These are phyloP conservation scores for Berkeleyomyces rouxiae DNA, from an alignment of 2,329 filamentous ascomycete species.

Conservation along the genomic window DNA sequence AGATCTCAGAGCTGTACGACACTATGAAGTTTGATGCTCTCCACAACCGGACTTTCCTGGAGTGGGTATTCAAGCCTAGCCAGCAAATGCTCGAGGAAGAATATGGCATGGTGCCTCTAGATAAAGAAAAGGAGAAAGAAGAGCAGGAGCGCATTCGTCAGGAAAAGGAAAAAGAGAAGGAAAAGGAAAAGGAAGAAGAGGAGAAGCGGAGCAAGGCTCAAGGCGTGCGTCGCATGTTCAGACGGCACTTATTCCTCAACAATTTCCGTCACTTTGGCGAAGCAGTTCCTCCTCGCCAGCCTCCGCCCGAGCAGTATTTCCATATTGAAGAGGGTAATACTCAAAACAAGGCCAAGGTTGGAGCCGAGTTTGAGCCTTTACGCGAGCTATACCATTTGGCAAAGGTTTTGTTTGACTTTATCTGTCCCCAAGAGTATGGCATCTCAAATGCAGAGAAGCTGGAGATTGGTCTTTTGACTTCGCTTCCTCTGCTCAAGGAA, in stretches of 20 bases:
- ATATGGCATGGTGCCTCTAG: conserved; percentile 24
- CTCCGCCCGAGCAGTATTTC: conserved; percentile 59
- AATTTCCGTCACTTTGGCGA: conserved; percentile 32
- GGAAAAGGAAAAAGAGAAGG: conserved; percentile 23
- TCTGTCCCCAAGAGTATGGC: conserved; percentile 95
- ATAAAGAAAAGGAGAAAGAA: conserved; percentile 21
- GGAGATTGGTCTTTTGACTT: conserved; percentile 93
- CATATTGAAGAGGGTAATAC: conserved; percentile 69
- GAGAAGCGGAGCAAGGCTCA: conserved; percentile 19
- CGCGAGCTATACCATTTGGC: conserved; percentile 85
- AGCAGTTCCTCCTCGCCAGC: conserved; percentile 19
- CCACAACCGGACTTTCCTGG: conserved; percentile 88
- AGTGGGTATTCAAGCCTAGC: conserved; percentile 91
- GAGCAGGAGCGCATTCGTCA: conserved; percentile 13
- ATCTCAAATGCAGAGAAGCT: conserved; percentile 92
- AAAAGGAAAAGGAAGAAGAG: conserved; percentile 24
- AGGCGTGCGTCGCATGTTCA: conserved; percentile 36
- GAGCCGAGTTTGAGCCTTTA: conserved; percentile 71
- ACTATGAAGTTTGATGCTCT: conserved; percentile 99
- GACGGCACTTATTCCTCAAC: conserved; percentile 43
- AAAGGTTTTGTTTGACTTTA: conserved; percentile 94
- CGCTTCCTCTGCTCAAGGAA: conserved; percentile 81
- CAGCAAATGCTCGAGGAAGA: conserved; percentile 62
- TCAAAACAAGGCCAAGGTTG: conserved; percentile 60
- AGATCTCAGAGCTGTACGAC: conserved; percentile 95